Conservation (phyloP, 179 eudicot species). For the Heliamphora pulchella region DNA sequence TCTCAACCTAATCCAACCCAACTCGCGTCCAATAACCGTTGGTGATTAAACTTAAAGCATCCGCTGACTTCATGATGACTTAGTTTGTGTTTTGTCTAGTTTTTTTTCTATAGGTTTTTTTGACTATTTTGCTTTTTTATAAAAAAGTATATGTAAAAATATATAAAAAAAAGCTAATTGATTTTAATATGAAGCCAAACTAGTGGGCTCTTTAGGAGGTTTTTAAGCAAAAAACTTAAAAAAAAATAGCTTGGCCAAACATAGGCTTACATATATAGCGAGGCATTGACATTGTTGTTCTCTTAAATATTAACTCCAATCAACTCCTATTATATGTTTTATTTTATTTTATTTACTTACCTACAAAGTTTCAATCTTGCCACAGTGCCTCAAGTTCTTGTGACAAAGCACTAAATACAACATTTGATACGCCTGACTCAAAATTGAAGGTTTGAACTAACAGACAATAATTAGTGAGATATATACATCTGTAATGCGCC, state of each 20-base stretch:
- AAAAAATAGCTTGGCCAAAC: too few species aligned
- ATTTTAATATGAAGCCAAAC: too few species aligned
- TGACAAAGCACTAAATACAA: not conserved
- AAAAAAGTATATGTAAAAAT: too few species aligned
- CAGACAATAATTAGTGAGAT: not conserved
- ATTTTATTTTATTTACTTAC: not conserved
- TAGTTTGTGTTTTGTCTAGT: not conserved
- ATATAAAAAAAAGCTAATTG: too few species aligned
- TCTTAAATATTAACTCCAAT: not conserved
- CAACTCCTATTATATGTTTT: not conserved
- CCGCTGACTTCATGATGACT: not conserved
- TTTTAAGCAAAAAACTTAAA: too few species aligned
- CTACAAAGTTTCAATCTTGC: not conserved
- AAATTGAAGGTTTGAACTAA: not conserved
- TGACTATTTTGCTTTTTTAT: too few species aligned
- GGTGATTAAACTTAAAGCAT: not conserved
- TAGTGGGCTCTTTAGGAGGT: too few species aligned
- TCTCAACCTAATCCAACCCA: too few species aligned
- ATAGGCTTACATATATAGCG: too few species aligned
- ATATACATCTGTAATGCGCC: not conserved
- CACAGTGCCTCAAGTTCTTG: not conserved
- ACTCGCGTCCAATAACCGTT: not conserved
- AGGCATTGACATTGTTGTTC: not conserved
- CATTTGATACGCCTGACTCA: not conserved
- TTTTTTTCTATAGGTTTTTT: too few species aligned